Base-by-base conservation (phyloP, 805 yeast genomes). In the Blastobotrys robertii region DNA sequence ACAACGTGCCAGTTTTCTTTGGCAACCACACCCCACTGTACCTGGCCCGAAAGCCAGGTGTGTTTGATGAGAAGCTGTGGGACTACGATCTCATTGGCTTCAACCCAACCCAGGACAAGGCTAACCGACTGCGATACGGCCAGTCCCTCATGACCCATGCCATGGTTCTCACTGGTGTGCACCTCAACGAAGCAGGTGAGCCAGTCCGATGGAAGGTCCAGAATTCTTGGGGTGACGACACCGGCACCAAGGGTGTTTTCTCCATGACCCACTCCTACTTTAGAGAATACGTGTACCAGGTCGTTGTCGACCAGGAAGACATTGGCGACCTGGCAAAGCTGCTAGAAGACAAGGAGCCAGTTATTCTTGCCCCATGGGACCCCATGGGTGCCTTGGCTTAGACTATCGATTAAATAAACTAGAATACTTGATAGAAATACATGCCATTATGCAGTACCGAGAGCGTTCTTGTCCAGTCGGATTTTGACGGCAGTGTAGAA, bases 21-120 rank as follows among this genome's bases (percentile, higher is more conserved):
- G 95, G 95, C 9, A 79, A 88, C 12, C 94, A 85, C 60, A 84
- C 88, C n/a, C 92, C 90, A 16, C 79, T 81, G 59, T 85, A 69
- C 63, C 73, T 72, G 72, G 76, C 79, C 59, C 70, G 69, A 44
- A 61, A 59, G 19, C 59, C 76, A 6, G 95, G 95, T 43, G 62
- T 84, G 38, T 79, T 86, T 73, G 94, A 84, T 57, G 63, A 76
- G 14, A 71, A 73, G 34, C 70, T 81, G 14, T 85, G 78, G 76
- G 79, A 81, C 54, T 83, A 77, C 62, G 65, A 73, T 48, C 61
- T 77, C 44, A 70, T 71, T 1, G 48, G 50, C 10, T 51, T 45
- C 42, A 59, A 68, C 42, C 63, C 72, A 54, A 66, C 73, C 41
- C 68, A 73, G 53, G 48, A 59, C 40, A 85, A 86, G 66, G 77